A percentile compares a stretch with the other conserved stretches of the same genome.
These are phyloP conservation scores for Hanseniaspora thailandica DNA, from an alignment of 805 yeast genomes.

Conservation along the genomic window DNA sequence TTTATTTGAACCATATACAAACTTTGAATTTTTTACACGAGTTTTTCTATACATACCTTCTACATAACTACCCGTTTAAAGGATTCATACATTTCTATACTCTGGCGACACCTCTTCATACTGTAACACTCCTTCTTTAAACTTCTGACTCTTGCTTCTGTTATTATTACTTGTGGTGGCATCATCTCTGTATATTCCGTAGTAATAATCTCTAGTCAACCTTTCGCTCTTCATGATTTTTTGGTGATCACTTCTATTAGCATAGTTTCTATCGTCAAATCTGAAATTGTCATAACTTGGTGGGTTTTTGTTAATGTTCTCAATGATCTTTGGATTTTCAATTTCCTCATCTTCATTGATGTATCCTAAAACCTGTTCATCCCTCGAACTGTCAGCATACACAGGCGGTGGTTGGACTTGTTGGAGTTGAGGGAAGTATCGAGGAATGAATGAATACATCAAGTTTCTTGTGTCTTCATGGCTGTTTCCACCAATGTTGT, in stretches of 20 bases:
- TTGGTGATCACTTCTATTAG: neutral
- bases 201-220: neutral
- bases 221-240: constrained; percentile 1
- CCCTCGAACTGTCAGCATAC: constrained; percentile 18
- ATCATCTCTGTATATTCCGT: constrained; percentile 4
- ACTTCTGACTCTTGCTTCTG: neutral
- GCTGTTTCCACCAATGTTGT: neutral
- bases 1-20: constrained; percentile 12
- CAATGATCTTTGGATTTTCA: neutral
- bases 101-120: constrained; percentile 5
- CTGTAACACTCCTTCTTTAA: neutral
- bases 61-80: constrained; percentile 8
- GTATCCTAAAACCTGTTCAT: constrained; percentile 17
- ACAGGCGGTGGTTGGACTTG: constrained; percentile 19
- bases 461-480: neutral
- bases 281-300: neutral
- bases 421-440: constrained; percentile 14
- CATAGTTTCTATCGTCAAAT: constrained; percentile 2
- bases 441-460: constrained; percentile 12
- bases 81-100: constrained; percentile 11
- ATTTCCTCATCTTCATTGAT: neutral
- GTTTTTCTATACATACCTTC: neutral
- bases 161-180: neutral
- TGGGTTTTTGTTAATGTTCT: neutral
- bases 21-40: constrained; percentile 12